phyloP scores from a whole-genome alignment of 306 rosid genomes.

The Quercus wislizeni region DNA sequence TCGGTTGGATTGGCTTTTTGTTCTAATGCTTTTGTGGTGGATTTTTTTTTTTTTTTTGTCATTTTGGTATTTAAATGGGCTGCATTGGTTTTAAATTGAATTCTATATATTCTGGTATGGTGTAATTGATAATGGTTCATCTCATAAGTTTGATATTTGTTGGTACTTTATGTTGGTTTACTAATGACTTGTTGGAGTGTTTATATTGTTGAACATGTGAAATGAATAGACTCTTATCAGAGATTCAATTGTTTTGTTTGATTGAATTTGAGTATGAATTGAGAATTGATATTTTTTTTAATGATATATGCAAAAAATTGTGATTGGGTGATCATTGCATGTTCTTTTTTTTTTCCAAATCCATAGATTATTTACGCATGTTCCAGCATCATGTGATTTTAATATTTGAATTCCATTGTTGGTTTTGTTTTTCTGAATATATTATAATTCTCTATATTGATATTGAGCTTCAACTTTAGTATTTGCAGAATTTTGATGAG shows the following conservation, averaged over 20 bases:
- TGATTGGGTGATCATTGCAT: constrained; percentile 1
- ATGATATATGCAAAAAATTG: background rate
- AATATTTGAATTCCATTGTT: constrained; percentile 7
- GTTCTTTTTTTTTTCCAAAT: constrained; percentile 12
- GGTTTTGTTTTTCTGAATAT: background rate
- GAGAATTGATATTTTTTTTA: constrained; percentile 12
- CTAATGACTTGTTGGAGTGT: too few relatives aligned
- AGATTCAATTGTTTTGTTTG: constrained; percentile 7
- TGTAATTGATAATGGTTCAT: background rate
- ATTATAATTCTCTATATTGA: background rate
- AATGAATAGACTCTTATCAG: background rate
- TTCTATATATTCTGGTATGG: background rate
- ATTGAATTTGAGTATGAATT: constrained; percentile 10
- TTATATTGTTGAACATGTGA: too few relatives aligned
- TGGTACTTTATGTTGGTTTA: background rate
- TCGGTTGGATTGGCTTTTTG: background rate
- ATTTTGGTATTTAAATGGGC: background rate
- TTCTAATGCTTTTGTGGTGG: constrained; percentile 1
- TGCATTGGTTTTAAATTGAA: background rate
- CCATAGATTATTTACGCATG: background rate
- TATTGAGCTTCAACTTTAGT: background rate
- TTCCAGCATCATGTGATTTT: constrained; percentile 2
- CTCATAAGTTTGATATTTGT: background rate
- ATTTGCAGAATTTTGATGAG: background rate
- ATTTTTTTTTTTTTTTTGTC: background rate